Conservation (phyloP, 2,329 filamentous ascomycete genomes). For the Verticillium tricorpus region DNA sequence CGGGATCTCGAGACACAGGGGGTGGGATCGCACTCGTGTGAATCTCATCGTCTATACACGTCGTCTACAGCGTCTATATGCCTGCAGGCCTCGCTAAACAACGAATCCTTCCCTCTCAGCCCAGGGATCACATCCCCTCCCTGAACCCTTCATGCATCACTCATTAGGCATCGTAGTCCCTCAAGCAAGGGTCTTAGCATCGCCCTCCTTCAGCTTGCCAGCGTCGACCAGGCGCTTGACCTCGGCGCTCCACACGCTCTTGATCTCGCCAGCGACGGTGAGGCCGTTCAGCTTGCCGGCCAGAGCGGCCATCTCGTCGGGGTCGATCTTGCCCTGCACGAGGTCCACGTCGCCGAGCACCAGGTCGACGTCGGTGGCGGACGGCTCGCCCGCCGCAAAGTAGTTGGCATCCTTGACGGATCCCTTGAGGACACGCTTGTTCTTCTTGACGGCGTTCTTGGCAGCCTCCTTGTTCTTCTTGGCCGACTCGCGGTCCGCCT, state of each 20-base stretch:
- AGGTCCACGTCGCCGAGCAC: constrained; percentile 83
- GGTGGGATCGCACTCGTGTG: background rate
- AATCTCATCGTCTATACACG: background rate
- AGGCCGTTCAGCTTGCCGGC: constrained; percentile 75
- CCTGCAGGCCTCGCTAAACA: background rate
- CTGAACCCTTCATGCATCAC: background rate
- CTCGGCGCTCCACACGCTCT: constrained; percentile 75
- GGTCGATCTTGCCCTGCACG: constrained; percentile 81
- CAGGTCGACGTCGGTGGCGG: constrained; percentile 73
- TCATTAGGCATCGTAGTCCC: background rate
- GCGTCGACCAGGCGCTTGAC: constrained; percentile 71
- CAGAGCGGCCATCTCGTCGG: constrained; percentile 82
- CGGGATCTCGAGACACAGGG: background rate
- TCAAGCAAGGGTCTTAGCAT: constrained; percentile 61
- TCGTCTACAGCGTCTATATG: background rate
- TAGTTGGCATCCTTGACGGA: constrained; percentile 98
- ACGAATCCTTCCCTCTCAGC: background rate
- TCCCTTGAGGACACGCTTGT: constrained; percentile 93
- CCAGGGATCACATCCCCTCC: background rate
- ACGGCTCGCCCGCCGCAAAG: constrained; percentile 70
- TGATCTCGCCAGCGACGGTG: constrained; percentile 80
- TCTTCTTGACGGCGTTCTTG: constrained; percentile 99
- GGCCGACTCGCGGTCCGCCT: constrained; percentile 72
- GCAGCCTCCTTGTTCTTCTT: constrained; percentile 99
- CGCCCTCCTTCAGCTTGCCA: constrained; percentile 82